Conservation (phyloP, 371 early-diverging fungal species). For the Actinomucor elegans region DNA sequence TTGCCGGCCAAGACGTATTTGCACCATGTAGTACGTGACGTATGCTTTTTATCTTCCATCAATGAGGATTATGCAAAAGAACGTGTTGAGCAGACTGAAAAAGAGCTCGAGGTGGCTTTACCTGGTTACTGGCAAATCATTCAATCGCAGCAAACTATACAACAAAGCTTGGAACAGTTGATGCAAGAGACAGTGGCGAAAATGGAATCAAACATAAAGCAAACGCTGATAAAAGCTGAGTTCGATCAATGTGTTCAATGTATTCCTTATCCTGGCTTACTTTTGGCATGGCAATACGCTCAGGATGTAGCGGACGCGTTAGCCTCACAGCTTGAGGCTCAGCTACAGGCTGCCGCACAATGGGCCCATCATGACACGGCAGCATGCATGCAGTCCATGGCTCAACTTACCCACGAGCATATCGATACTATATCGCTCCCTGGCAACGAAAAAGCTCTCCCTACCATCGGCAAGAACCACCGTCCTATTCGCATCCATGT, state of each 20-base stretch:
- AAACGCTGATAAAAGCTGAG: slow-evolving; percentile 50
- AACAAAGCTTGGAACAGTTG: not conserved
- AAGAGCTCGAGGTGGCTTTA: slow-evolving; percentile 50
- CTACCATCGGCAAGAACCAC: not conserved
- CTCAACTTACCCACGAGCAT: too few species aligned
- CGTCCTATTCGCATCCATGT: slow-evolving; percentile 3
- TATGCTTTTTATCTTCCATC: slow-evolving; percentile 51
- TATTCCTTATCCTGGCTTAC: slow-evolving; percentile 82
- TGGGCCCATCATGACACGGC: slow-evolving; percentile 66
- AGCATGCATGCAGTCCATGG: slow-evolving; percentile 27
- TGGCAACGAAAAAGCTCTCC: too few species aligned
- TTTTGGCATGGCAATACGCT: slow-evolving; percentile 85
- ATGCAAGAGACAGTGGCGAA: not conserved
- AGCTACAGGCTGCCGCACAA: slow-evolving; percentile 49
- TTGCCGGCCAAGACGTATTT: slow-evolving; percentile 92
- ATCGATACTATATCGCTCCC: not conserved
- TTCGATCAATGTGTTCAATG: slow-evolving; percentile 63
- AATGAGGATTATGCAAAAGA: slow-evolving; percentile 49
- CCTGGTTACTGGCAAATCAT: not conserved
- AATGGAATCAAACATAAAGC: not conserved
- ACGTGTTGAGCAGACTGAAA: slow-evolving; percentile 23
- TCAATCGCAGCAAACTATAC: not conserved
- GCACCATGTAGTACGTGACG: slow-evolving; percentile 76
- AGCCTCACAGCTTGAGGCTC: slow-evolving; percentile 57
- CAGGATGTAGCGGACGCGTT: slow-evolving; percentile 67